Evolutionary conservation across 495 filamentous ascomycete genomes (phyloP).

Genomic region (Penicillium macrosclerotiorum): DNA sequence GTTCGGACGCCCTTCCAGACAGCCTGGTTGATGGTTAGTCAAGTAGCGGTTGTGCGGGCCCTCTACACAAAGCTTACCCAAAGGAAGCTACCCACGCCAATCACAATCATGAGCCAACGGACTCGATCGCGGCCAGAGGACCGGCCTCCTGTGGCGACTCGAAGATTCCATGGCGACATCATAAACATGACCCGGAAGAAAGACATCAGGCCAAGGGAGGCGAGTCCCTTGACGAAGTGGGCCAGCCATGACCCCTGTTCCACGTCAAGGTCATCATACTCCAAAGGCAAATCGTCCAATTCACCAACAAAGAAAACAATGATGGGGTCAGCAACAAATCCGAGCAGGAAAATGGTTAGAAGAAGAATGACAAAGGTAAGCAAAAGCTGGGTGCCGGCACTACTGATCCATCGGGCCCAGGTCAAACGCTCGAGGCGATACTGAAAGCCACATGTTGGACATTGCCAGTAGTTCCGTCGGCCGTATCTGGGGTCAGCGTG

Average conservation of each 20-base stretch:
- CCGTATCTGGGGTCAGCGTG: constrained; percentile 65
- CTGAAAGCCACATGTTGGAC: constrained; percentile 81
- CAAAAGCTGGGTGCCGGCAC: constrained; percentile 56
- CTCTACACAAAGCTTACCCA: constrained; percentile 55
- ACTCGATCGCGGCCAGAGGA: constrained; percentile 69
- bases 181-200: constrained; percentile 78
- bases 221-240: constrained; percentile 85
- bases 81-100: constrained; percentile 81
- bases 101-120: constrained; percentile 71
- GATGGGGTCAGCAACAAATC: constrained; percentile 90
- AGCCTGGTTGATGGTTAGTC: constrained; percentile 50
- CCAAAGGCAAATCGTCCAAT: constrained; percentile 45
- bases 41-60: not conserved
- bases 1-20: constrained; percentile 77
- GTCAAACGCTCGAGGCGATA: constrained; percentile 79
- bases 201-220: constrained; percentile 79
- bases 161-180: constrained; percentile 55
- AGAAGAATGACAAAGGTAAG: constrained; percentile 71
- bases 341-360: constrained; percentile 70
- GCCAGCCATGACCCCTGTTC: constrained; percentile 60
- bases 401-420: constrained; percentile 73
- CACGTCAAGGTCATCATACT: constrained; percentile 22
- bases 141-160: constrained; percentile 33
- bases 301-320: constrained; percentile 86
- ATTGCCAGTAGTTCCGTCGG: constrained; percentile 75